Evolutionary conservation across 164 flowering plant species (phyloP), one percentile per base, ranked within the genome.

Genomic region (Stephania yunnanensis): DNA sequence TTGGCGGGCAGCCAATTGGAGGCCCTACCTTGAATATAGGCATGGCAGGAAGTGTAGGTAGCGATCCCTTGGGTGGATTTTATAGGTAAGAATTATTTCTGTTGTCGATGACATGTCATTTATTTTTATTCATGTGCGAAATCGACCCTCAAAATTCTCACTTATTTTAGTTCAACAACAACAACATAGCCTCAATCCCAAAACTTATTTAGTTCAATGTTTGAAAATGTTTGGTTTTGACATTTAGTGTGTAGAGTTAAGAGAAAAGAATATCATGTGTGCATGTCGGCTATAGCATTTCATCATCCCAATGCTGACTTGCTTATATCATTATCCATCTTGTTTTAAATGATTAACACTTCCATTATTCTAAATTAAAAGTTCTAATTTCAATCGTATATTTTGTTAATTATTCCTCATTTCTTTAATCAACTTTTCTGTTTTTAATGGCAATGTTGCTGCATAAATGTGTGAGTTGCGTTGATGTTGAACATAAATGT

Each of bases 51-150:
- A 92, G 97, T 76, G 86, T 95, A 4, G 99, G 97, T 19, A 88
- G 97, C 45, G 99, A 95, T 80, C 97, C 99, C 8, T 78, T 95
- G 78, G 99, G 98, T 82, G 88, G 86, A 67, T 95, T 95, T 80
- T 95, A 90, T 87, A 89, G 97, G 98, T 95, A 69, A 69, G 80
- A 29, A 25, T 17, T 42, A 19, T 61, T 36, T 36, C 42, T 36
- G 42, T 36, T 36, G 42, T 36, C 20, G 9, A 61, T 61, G 8
- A 19, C 9, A 5, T 61, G 17, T 19, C 10, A 53, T 1, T 74
- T 73, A 4, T 66, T 12, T 29, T 46, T 67, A 19, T 58, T 61
- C 66, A 61, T 5, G 66, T 61, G 66, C 6, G 7, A 61, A 61
- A 61, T 25, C 19, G 66, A 19, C n/a, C 66, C 9, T 19, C 20